These are phyloP conservation scores for Carex scoparia DNA, from an alignment of 176 grass and related monocot species.

Conservation along the genomic window DNA sequence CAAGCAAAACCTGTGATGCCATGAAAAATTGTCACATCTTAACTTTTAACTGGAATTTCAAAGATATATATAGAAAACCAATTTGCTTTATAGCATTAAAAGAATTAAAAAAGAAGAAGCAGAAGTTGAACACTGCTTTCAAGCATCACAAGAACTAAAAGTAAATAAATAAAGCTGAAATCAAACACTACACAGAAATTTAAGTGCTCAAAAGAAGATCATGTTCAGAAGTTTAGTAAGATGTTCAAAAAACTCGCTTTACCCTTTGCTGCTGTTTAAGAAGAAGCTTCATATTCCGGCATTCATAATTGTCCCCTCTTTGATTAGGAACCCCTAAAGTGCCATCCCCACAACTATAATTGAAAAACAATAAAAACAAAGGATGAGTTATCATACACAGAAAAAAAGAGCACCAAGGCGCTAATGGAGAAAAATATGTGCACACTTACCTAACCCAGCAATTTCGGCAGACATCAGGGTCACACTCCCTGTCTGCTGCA, in stretches of 20 bases:
- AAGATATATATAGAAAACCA: constrained; percentile 8
- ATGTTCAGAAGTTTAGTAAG: background rate
- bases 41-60: background rate
- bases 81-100: background rate
- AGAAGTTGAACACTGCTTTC: background rate
- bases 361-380: background rate
- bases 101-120: background rate
- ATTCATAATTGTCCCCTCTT: constrained; percentile 97
- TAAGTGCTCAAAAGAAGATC: constrained; percentile 10
- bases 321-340: constrained; percentile 91
- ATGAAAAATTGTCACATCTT: constrained; percentile 1
- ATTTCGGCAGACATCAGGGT: constrained; percentile 98
- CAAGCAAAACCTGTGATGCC: constrained; percentile 72
- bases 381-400: constrained; percentile 8
- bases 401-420: background rate
- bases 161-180: too few species aligned
- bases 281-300: constrained; percentile 96
- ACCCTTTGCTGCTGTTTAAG: constrained; percentile 98
- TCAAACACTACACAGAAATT: constrained; percentile 6
- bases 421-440: constrained; percentile 21
- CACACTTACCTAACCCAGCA: constrained; percentile 90
- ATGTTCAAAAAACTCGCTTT: constrained; percentile 27
- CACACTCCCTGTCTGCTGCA: constrained; percentile 96
- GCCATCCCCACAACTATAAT: constrained; percentile 80
- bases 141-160: too few species aligned